Evolutionary conservation across 2,329 filamentous ascomycete species (phyloP).

Genomic region (Diaporthe sp.): DNA sequence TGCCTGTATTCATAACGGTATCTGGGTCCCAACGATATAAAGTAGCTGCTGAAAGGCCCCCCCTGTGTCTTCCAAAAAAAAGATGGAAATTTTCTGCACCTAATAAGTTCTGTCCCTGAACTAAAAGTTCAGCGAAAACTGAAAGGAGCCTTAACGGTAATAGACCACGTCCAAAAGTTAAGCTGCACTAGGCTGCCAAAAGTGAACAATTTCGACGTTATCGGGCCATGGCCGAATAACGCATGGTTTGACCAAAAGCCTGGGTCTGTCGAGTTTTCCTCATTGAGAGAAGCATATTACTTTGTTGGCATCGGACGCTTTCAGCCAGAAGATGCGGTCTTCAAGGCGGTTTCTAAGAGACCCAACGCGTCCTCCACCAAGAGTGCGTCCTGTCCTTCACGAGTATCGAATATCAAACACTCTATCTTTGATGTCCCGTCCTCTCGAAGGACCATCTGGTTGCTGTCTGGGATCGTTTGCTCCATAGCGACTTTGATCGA

Average conservation of each 20-base stretch:
- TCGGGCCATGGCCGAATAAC: background rate
- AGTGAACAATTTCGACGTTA: background rate
- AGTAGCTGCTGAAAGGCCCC: background rate
- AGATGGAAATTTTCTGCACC: background rate
- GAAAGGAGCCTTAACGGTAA: background rate
- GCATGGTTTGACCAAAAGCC: background rate
- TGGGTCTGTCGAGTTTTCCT: background rate
- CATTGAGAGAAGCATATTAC: background rate
- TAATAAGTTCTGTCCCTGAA: background rate
- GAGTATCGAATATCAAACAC: conserved; percentile 26
- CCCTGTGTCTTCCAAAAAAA: background rate
- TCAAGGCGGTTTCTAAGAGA: conserved; percentile 20
- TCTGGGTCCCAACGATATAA: background rate
- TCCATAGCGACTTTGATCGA: conserved; percentile 13
- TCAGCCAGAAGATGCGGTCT: background rate
- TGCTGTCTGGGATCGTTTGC: background rate
- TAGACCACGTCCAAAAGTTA: background rate
- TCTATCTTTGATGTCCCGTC: conserved; percentile 32
- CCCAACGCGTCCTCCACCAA: conserved; percentile 28
- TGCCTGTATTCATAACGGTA: background rate
- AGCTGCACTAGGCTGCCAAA: background rate
- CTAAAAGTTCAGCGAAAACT: background rate
- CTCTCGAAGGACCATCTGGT: conserved; percentile 28
- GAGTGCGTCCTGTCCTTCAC: background rate
- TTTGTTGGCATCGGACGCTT: background rate